Evolutionary conservation across 2,329 filamentous ascomycete genomes (phyloP), one percentile per base, ranked within the genome.

Genomic region (Annulohypoxylon truncatum): DNA sequence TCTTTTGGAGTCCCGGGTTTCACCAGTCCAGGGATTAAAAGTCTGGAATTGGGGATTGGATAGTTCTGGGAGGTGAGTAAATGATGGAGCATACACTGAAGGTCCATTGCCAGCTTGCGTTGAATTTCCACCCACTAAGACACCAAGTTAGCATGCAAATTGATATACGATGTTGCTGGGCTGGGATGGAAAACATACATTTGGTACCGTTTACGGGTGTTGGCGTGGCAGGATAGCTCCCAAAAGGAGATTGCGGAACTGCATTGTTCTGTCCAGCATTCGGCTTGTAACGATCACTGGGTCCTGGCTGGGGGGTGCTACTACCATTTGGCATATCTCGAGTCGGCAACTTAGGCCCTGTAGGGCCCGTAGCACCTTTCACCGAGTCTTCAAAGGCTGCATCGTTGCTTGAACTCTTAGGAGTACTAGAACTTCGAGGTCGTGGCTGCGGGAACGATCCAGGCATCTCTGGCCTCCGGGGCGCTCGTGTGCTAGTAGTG

Each of bases 71-170:
- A 61, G 57, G 57, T 26, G 70, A 56, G 58, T 47, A 61, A 66
- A 65, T 60, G 75, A 67, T 72, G 69, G 66, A 55, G 62, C 84
- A 79, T 86, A 86, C 84, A 84, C 82, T 79, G 82, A 81, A 67
- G 81, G 78, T 40, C 76, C 76, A 28, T 75, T 74, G 35, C 67
- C 73, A 64, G 72, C 73, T 66, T 73, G 73, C 50, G 71, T 56
- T 9, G 75, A 47, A 47, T 61, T 60, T 24, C 65, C 65, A 64
- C 58, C 69, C 42, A 71, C 60, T 29, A 52, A 44, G 61, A 68
- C 54, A 56, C 66, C 72, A 42, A 22, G 15, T 62, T 54, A 62
- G 58, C 71, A 35, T 55, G 18, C 12, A 28, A 57, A 73, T 70
- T 55, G 62, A n/a, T 22, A 53, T 4, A 28, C 28, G 2, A 29